A percentile compares a stretch with the other conserved stretches of the same genome.
phyloP scores from a whole-genome alignment of 2,329 filamentous ascomycete genomes.

The Apiospora saccharicola region DNA sequence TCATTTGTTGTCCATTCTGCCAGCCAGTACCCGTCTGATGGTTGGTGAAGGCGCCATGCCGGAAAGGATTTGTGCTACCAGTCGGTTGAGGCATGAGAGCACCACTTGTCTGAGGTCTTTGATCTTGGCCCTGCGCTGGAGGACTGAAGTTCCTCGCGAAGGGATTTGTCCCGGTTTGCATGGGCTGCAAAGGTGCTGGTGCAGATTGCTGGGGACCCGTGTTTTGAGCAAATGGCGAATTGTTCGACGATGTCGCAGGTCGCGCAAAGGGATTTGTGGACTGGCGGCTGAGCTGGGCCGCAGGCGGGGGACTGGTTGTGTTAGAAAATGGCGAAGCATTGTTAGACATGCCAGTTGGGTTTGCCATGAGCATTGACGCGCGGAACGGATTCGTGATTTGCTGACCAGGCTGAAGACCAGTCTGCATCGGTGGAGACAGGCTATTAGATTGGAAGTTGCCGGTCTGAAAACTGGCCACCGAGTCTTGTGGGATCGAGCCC shows the following conservation, averaged over 20 bases:
- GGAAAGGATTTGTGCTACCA: slow-evolving; percentile 92
- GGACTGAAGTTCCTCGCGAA: slow-evolving; percentile 59
- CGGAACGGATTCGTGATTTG: slow-evolving; percentile 91
- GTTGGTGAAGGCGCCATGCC: slow-evolving; percentile 89
- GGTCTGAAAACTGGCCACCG: slow-evolving; percentile 58
- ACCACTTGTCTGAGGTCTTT: slow-evolving; percentile 54
- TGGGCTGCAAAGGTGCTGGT: slow-evolving; percentile 53
- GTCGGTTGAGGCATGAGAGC: slow-evolving; percentile 77
- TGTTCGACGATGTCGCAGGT: slow-evolving; percentile 55
- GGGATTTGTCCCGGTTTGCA: slow-evolving; percentile 65
- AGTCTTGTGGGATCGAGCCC: slow-evolving; percentile 65
- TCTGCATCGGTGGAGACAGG: slow-evolving; percentile 48
- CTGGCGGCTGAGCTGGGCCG: slow-evolving; percentile 58
- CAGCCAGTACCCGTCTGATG: slow-evolving; percentile 88
- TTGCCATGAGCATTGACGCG: slow-evolving; percentile 79
- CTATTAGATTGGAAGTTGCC: slow-evolving; percentile 53
- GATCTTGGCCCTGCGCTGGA: slow-evolving; percentile 43
- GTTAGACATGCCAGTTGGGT: slow-evolving; percentile 57
- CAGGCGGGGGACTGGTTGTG: slow-evolving; percentile 49
- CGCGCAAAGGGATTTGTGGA: slow-evolving; percentile 91
- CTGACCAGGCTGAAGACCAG: slow-evolving; percentile 56
- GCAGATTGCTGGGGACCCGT: slow-evolving; percentile 42
- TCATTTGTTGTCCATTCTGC: slow-evolving; percentile 80
- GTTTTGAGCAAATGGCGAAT: slow-evolving; percentile 45
- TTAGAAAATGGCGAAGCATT: slow-evolving; percentile 49